A percentile compares a stretch with the other conserved stretches of the same genome.
phyloP scores from a whole-genome alignment of 2,329 filamentous ascomycete species.

The Sclerotinia sclerotiorum region DNA sequence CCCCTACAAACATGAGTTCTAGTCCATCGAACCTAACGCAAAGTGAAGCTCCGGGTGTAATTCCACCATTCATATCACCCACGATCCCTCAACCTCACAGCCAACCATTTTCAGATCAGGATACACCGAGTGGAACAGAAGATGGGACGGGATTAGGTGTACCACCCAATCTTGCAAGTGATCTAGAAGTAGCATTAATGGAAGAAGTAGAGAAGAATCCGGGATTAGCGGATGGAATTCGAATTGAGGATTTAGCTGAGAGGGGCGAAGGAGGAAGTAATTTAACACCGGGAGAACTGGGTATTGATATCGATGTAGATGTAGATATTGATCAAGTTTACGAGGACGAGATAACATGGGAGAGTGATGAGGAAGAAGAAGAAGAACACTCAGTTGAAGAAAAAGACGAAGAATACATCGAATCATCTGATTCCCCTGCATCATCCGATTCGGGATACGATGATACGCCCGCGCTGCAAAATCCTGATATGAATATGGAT shows the following conservation, averaged over 20 bases:
- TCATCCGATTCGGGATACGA: slow-evolving; percentile 3
- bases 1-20: not conserved
- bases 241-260: not conserved
- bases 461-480: not conserved
- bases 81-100: not conserved
- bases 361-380: not conserved
- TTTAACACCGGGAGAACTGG: not conserved
- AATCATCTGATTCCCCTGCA: not conserved
- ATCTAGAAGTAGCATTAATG: slow-evolving; percentile 17
- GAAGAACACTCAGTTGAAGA: not conserved
- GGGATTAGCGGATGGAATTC: not conserved
- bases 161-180: not conserved
- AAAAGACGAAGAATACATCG: not conserved
- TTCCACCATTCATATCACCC: slow-evolving; percentile 18
- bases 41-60: not conserved
- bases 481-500: not conserved
- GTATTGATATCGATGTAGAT: not conserved
- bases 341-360: slow-evolving; percentile 15
- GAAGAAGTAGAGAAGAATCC: slow-evolving; percentile 6
- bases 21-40: not conserved
- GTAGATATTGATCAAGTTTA: not conserved
- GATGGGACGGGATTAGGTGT: not conserved
- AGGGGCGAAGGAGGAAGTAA: not conserved
- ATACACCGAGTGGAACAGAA: not conserved
- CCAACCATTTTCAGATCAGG: slow-evolving; percentile 2